These are phyloP conservation scores for Botrytis deweyae DNA, from an alignment of 2,329 filamentous ascomycete genomes.

Conservation along the genomic window DNA sequence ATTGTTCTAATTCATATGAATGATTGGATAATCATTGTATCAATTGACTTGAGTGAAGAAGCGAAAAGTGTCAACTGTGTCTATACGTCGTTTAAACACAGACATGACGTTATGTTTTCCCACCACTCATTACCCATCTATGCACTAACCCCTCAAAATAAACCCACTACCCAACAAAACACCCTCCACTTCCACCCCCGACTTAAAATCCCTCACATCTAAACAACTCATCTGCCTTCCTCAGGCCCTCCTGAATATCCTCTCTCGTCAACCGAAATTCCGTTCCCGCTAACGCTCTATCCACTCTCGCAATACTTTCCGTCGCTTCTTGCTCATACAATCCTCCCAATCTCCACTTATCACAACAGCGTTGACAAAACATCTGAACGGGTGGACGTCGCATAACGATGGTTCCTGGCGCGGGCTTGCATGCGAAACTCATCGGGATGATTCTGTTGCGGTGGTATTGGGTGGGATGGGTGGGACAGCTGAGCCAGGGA, in stretches of 20 bases:
- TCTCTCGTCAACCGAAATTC: slow-evolving; percentile 37
- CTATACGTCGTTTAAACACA: neutral
- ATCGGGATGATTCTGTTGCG: neutral
- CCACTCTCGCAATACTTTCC: slow-evolving; percentile 33
- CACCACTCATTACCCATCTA: slow-evolving; percentile 6
- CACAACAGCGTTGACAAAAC: slow-evolving; percentile 19
- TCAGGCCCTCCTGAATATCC: slow-evolving; percentile 24
- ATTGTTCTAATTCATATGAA: neutral
- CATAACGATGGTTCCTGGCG: neutral
- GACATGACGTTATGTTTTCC: neutral
- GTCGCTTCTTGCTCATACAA: neutral
- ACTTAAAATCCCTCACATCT: neutral
- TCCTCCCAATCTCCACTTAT: neutral
- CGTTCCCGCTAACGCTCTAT: slow-evolving; percentile 41
- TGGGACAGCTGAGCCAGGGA: neutral
- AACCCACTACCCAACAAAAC: neutral
- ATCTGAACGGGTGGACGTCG: neutral
- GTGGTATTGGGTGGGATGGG: neutral
- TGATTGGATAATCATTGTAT: neutral
- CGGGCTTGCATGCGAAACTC: neutral
- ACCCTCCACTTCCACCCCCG: too few species aligned
- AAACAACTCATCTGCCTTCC: neutral
- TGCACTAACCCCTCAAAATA: slow-evolving; percentile 16
- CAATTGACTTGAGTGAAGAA: neutral
- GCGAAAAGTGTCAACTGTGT: neutral